Evolutionary conservation across 108 stramenopile species (phyloP).

Genomic region (Skeletonema grethae): DNA sequence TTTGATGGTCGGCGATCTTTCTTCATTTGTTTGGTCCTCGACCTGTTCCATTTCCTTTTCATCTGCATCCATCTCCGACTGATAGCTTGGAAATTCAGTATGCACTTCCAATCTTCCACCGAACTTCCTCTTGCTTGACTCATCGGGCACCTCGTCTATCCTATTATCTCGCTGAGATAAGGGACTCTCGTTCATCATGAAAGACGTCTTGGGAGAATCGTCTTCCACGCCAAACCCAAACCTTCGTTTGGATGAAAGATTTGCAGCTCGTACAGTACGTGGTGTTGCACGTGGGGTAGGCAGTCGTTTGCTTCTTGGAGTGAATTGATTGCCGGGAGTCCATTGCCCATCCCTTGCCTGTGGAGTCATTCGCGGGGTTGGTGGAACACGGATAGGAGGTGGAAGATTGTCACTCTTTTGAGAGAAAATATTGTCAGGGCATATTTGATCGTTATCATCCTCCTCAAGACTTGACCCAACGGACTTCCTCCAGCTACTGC

Average conservation of each 20-base stretch:
- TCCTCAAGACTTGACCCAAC: neutral
- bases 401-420: neutral
- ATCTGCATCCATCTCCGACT: too few relatives aligned
- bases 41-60: neutral
- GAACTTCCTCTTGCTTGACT: neutral
- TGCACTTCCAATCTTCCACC: neutral
- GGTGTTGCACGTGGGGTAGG: neutral
- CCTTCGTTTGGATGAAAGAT: neutral
- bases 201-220: neutral
- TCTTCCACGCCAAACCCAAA: neutral
- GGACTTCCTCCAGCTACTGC: neutral
- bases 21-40: neutral
- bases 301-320: neutral
- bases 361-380: neutral
- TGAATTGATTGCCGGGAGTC: neutral
- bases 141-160: neutral
- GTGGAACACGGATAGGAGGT: neutral
- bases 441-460: neutral
- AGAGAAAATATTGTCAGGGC: neutral
- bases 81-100: neutral
- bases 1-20: constrained; percentile 6
- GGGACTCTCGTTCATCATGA: constrained; percentile 2
- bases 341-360: neutral
- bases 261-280: neutral
- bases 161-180: neutral